These are phyloP conservation scores for Hymenochaete sp. DNA, from an alignment of 1,284 basidiomycete genomes.

Conservation along the genomic window DNA sequence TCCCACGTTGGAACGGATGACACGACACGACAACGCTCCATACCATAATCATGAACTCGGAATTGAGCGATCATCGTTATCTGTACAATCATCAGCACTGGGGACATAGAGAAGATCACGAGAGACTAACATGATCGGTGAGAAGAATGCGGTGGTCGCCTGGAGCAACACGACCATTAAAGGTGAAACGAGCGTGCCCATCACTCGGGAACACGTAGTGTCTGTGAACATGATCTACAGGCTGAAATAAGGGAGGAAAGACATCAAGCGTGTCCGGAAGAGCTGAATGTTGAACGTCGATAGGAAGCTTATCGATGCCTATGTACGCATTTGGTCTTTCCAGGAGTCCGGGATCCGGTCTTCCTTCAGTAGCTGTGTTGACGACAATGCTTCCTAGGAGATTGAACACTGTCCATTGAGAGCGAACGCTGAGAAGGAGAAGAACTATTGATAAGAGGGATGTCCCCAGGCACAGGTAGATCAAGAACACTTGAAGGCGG, in stretches of 20 bases:
- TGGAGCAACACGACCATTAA: conserved; percentile 17
- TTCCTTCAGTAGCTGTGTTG: not conserved
- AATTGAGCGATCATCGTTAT: conserved; percentile 18
- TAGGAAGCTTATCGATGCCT: conserved; percentile 16
- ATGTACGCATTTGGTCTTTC: conserved; percentile 13
- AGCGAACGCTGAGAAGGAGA: conserved; percentile 6
- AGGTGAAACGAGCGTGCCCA: conserved; percentile 14
- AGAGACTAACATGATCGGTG: conserved; percentile 12
- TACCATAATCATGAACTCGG: conserved; percentile 17
- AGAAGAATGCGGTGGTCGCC: conserved; percentile 16
- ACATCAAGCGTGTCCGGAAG: conserved; percentile 15
- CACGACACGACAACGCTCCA: conserved; percentile 16
- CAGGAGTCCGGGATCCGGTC: conserved; percentile 12
- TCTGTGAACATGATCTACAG: conserved; percentile 12
- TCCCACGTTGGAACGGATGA: conserved; percentile 14
- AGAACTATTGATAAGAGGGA: conserved; percentile 9
- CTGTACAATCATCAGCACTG: conserved; percentile 1
- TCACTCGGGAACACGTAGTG: conserved; percentile 14
- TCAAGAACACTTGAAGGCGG: not conserved
- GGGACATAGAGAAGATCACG: not conserved
- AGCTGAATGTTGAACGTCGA: conserved; percentile 11
- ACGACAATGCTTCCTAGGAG: conserved; percentile 11
- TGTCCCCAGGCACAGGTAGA: conserved; percentile 1
- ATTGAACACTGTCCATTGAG: conserved; percentile 11
- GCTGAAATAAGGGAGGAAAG: conserved; percentile 16